A percentile compares a stretch with the other conserved stretches of the same genome.
Conservation (phyloP, 495 filamentous ascomycete species). For the Penicillium bialowiezense region DNA sequence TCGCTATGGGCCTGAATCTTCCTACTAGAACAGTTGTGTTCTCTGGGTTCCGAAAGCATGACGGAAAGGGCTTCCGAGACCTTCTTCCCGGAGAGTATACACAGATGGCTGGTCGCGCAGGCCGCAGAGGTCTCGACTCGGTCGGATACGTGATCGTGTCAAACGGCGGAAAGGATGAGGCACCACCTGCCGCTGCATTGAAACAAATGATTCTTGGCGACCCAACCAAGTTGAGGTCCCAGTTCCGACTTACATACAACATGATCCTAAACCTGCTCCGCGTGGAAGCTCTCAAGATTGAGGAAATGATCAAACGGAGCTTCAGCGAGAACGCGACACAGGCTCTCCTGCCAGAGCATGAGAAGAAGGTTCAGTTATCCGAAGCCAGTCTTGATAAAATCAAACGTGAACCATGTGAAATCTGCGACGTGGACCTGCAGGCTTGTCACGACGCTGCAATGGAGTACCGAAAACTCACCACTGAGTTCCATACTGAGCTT, state of each 20-base stretch:
- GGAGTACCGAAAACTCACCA: conserved; percentile 68
- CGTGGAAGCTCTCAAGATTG: conserved; percentile 95
- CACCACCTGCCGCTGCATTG: conserved; percentile 75
- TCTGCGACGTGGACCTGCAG: conserved; percentile 78
- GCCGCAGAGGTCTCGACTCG: conserved; percentile 84
- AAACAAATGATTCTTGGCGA: conserved; percentile 94
- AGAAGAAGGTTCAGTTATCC: conserved; percentile 88
- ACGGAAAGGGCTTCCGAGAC: conserved; percentile 87
- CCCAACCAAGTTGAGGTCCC: conserved; percentile 90
- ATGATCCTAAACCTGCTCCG: conserved; percentile 97
- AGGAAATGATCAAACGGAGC: conserved; percentile 99
- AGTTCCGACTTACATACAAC: conserved; percentile 97
- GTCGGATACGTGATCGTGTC: conserved; percentile 95
- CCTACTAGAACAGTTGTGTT: conserved; percentile 97
- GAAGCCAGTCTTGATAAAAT: conserved; percentile 88
- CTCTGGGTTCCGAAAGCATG: conserved; percentile 94
- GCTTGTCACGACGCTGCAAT: conserved; percentile 76
- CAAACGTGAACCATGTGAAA: conserved; percentile 77
- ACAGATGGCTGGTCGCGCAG: conserved; percentile 96
- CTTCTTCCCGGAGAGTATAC: conserved; percentile 95
- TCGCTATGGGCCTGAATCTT: conserved; percentile 96
- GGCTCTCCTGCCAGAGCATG: conserved; percentile 88
- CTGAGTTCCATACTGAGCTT: conserved; percentile 69
- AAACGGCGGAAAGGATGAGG: conserved; percentile 77
- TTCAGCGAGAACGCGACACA: conserved; percentile 99